These are phyloP conservation scores for Maudiozyma turicensis DNA, from an alignment of 805 yeast species.

Conservation along the genomic window DNA sequence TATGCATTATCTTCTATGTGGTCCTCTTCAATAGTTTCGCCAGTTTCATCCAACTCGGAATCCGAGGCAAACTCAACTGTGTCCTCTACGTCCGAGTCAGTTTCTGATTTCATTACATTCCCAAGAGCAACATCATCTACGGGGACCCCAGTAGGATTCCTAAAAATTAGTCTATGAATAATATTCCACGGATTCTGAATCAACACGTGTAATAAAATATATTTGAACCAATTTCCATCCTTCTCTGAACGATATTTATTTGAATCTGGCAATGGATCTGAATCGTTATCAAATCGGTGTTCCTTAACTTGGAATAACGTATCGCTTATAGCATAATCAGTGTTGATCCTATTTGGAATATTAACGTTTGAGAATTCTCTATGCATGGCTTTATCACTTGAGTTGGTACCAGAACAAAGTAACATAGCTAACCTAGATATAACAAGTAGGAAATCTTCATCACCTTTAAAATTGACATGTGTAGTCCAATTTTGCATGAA, in stretches of 20 bases:
- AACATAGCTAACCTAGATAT: slow-evolving; percentile 16
- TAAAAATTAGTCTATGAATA: too few species aligned
- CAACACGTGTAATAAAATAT: too few species aligned
- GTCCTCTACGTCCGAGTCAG: neutral
- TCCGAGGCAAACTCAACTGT: neutral
- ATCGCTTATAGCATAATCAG: slow-evolving; percentile 7
- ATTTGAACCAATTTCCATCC: neutral
- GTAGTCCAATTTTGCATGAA: slow-evolving; percentile 31
- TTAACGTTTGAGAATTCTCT: slow-evolving; percentile 19
- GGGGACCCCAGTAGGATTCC: too few species aligned
- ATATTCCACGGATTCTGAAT: too few species aligned
- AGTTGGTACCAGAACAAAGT: slow-evolving; percentile 17
- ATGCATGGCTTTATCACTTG: slow-evolving; percentile 16
- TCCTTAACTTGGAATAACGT: neutral
- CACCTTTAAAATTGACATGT: slow-evolving; percentile 26
- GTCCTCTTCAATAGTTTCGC: neutral
- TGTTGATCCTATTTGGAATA: slow-evolving; percentile 12
- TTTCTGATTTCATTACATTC: too few species aligned
- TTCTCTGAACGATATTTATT: neutral
- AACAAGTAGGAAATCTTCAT: slow-evolving; percentile 22
- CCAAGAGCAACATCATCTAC: too few species aligned
- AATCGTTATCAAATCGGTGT: neutral
- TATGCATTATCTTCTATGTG: neutral
- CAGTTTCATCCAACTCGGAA: neutral
- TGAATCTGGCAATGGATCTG: neutral